Evolutionary conservation across 2,329 filamentous ascomycete species (phyloP), one percentile per base, ranked within the genome.

Genomic region (Fusarium piperis): DNA sequence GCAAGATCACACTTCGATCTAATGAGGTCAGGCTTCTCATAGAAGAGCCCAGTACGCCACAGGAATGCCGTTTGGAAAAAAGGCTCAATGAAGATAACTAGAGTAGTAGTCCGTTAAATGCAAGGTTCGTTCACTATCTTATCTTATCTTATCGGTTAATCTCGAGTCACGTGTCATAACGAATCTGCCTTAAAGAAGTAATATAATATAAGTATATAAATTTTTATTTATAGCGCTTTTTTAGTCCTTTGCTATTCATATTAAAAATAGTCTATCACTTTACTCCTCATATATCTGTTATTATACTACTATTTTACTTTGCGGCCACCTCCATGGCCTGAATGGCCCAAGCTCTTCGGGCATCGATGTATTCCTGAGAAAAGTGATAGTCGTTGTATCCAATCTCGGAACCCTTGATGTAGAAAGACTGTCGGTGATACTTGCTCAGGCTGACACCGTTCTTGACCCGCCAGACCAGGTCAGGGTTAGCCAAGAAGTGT

Each of bases 401-500:
- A 12, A 60, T 70, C 9, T 75, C 70, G 0, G 72, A 67, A 1
- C 64, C 70, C 4, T 41, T 16, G 3, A 68, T 35, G 35, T 77
- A 79, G n/a, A 79, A 79, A 0, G 77, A 76, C 4, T 58, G 56
- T 9, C 77, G 58, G 52, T 79, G 68, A 20, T 79, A 79, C 6
- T 73, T 58, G 13, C 69, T 67, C 41, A 79, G 28, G 16, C 63
- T 59, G 23, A 79, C 52, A 0, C 70, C 69, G 7, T 78, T 62
- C 67, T 77, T 72, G 16, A 77, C 57, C 12, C 75, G 64, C 61
- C 64, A 79, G 1, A 79, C 77, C 10, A 79, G 59, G 15, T 79
- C 78, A 0, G 78, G 78, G 30, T 79, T 79, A 3, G 78, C 64
- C 16, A 79, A 61, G 26, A 78, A 79, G 8, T 64, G 66, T 16